Evolutionary conservation across 1,284 basidiomycete species (phyloP), one percentile per base, ranked within the genome.

Genomic region (Cutaneotrichosporon sp.): DNA sequence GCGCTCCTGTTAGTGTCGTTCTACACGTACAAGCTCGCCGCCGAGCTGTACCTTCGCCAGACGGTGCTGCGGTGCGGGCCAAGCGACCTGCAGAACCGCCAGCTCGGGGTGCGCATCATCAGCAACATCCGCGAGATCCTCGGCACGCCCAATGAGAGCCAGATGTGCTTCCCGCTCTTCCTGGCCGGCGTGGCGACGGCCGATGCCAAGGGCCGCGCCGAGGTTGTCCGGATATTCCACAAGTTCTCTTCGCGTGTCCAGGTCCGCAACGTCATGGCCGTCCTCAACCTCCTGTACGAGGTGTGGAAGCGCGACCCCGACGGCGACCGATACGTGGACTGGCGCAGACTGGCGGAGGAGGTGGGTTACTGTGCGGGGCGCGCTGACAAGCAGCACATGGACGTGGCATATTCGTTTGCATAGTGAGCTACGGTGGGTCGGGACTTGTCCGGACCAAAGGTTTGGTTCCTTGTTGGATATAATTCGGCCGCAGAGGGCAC

Each of bases 151-250:
- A 67, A 70, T 53, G 71, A 74, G 60, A 67, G 65, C 18, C 68
- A 71, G 52, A 68, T 75, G 60, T 59, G 73, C 47, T 72, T 75
- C 59, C 74, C 74, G 5, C 63, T 75, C 53, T 75, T 74, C 59
- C 56, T 75, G 11, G 66, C 68, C 2, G 74, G 73, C 7, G 69
- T 74, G 20, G 67, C 66, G 57, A 69, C 69, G 8, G 61, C 58
- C 13, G 63, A 66, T 38, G 64, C 67, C 24, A 52, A 53, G 11
- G 65, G 63, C 14, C 66, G 71, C 2, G 54, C 56, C 5, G 68
- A 68, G 53, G 63, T 72, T 47, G 55, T 68, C 25, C 54, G 53
- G 33, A 66, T 66, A 22, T 72, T 71, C 38, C 62, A 58, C n/a
- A 67, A 66, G 49, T 70, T 71, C 43, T 65, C 66, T 34, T 61